Evolutionary conservation across 805 yeast genomes (phyloP).

Genomic region (Suhomyces tanzawaensis): DNA sequence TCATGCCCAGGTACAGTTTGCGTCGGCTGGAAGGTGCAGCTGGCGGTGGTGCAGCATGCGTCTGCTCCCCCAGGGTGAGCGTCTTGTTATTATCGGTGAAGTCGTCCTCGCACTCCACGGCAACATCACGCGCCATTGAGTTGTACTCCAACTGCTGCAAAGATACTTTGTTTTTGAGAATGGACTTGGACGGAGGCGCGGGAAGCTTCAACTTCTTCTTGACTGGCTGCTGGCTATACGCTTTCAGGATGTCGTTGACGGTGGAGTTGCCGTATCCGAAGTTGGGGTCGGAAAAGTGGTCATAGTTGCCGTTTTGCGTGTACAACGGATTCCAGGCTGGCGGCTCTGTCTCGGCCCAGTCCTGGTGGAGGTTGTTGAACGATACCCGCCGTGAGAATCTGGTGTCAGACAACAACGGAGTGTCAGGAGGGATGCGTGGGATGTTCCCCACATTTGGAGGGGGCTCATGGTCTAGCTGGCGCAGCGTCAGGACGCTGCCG

Average conservation of each 20-base stretch:
- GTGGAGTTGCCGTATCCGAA: slow-evolving; percentile 21
- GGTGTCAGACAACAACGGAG: not conserved
- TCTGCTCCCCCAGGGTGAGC: not conserved
- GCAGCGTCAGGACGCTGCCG: too few relatives aligned
- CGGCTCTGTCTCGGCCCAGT: slow-evolving; percentile 4
- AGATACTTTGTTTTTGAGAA: slow-evolving; percentile 37
- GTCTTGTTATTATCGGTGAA: slow-evolving; percentile 10
- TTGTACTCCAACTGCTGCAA: slow-evolving; percentile 24
- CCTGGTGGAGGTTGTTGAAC: slow-evolving; percentile 41
- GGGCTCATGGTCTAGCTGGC: not conserved
- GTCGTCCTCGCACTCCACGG: slow-evolving; percentile 18
- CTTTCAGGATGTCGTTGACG: slow-evolving; percentile 19
- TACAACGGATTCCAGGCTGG: slow-evolving; percentile 4
- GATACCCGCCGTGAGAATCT: slow-evolving; percentile 40
- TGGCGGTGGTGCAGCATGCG: slow-evolving; percentile 1
- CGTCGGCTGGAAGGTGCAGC: slow-evolving; percentile 22
- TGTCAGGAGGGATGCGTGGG: not conserved
- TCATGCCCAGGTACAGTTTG: slow-evolving; percentile 50
- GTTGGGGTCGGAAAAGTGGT: slow-evolving; percentile 14
- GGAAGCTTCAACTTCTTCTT: slow-evolving; percentile 19
- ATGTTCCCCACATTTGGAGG: not conserved
- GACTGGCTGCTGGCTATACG: slow-evolving; percentile 10
- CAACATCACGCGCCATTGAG: slow-evolving; percentile 6
- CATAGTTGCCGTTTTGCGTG: slow-evolving; percentile 1
- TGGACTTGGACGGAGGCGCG: slow-evolving; percentile 38